phyloP scores from a whole-genome alignment of 2,329 filamentous ascomycete species.

The Talaromyces albobiverticillius region DNA sequence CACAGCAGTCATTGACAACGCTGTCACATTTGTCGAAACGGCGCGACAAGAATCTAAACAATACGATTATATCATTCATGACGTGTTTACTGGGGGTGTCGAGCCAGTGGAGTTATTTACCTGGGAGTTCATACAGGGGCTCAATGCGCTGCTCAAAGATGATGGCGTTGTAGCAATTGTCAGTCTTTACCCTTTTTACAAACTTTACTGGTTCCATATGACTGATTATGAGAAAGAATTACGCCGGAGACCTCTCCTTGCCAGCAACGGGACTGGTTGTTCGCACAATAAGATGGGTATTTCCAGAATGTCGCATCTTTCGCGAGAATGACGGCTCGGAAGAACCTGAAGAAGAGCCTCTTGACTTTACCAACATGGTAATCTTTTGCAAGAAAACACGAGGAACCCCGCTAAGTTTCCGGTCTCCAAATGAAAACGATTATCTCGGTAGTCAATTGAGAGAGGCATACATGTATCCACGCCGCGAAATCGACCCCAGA shows the following conservation, averaged over 20 bases:
- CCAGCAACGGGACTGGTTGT: conserved; percentile 75
- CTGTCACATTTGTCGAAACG: conserved; percentile 62
- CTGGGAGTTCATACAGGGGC: conserved; percentile 70
- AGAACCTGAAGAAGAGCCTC: conserved; percentile 46
- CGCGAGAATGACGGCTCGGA: conserved; percentile 61
- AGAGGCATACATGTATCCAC: conserved; percentile 67
- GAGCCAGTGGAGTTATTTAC: conserved; percentile 90
- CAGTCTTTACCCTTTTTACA: conserved; percentile 34
- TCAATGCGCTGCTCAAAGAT: conserved; percentile 68
- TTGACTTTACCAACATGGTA: conserved; percentile 93
- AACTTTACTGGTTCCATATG: conserved; percentile 1
- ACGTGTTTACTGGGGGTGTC: conserved; percentile 95
- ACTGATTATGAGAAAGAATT: conserved; percentile 62
- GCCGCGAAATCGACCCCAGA: conserved; percentile 61
- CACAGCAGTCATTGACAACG: conserved; percentile 77
- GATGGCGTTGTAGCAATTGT: conserved; percentile 86
- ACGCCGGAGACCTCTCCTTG: conserved; percentile 80
- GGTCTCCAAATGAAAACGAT: conserved; percentile 62
- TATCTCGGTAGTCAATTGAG: conserved; percentile 70
- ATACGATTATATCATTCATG: conserved; percentile 94
- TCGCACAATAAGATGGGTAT: conserved; percentile 76
- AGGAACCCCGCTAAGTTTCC: conserved; percentile 58
- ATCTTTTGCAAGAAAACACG: conserved; percentile 79
- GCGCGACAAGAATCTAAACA: conserved; percentile 48
- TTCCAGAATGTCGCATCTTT: conserved; percentile 88